Evolutionary conservation across 306 rosid species (phyloP).

Genomic region (Begonia peltatifolia): DNA sequence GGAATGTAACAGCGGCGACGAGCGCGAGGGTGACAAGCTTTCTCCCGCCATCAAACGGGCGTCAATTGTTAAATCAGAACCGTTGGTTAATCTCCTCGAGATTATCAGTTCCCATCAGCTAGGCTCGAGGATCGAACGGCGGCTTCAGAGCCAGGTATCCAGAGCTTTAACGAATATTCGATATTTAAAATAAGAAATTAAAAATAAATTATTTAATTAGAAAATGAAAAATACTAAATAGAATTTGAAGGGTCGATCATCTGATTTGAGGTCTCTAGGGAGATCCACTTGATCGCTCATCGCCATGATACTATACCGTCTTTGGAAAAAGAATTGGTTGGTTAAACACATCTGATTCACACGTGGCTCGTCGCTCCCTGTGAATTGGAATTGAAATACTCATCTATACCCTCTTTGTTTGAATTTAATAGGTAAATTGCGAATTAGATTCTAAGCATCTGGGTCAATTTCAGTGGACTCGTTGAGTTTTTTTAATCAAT

Average conservation of each 20-base stretch:
- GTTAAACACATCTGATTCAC: background rate
- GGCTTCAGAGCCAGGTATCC: slow-evolving; percentile 49
- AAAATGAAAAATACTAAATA: background rate
- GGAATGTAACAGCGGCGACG: slow-evolving; percentile 28
- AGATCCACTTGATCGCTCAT: background rate
- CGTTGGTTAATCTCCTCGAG: slow-evolving; percentile 29
- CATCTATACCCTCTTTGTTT: no score
- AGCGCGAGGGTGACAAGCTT: slow-evolving; percentile 24
- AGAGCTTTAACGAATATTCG: slow-evolving; percentile 3
- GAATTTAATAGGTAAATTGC: no score
- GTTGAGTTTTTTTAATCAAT: no score
- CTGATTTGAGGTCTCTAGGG: no score
- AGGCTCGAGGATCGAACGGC: slow-evolving; percentile 43
- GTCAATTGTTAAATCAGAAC: slow-evolving; percentile 27
- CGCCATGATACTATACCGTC: slow-evolving; percentile 1
- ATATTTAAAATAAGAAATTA: background rate
- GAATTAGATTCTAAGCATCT: no score
- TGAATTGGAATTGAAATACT: no score
- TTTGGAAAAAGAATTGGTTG: background rate
- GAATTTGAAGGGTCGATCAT: no score
- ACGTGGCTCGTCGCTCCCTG: no score
- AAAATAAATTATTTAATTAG: background rate
- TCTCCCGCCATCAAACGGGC: slow-evolving; percentile 37
- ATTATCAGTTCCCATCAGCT: slow-evolving; percentile 35
- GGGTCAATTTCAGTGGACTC: no score